A percentile compares a stretch with the other conserved stretches of the same genome.
Evolutionary conservation across 257 asterid genomes (phyloP).

Genomic region (Marsdenia floribunda): DNA sequence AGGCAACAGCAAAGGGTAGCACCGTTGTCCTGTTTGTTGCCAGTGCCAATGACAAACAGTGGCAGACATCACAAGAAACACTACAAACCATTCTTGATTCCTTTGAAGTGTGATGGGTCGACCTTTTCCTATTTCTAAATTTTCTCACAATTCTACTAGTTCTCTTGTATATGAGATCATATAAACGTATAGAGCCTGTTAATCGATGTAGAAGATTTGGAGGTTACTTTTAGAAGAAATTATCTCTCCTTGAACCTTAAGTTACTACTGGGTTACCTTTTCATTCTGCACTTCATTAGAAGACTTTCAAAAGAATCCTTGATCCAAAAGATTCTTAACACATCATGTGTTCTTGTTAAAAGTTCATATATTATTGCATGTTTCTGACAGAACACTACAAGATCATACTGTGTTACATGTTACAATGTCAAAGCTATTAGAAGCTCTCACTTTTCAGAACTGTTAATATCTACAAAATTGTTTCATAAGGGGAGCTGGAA

Average conservation of each 20-base stretch:
- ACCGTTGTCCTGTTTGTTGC: conserved; percentile 84
- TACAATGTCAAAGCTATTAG: background rate
- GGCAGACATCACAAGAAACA: conserved; percentile 69
- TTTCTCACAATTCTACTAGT: too few species aligned
- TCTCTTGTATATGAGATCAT: too few species aligned
- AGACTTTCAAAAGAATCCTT: too few species aligned
- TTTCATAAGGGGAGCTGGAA: background rate
- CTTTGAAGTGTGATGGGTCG: conserved; percentile 49
- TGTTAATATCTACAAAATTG: conserved; percentile 61
- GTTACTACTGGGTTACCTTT: background rate
- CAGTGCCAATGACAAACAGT: conserved; percentile 87
- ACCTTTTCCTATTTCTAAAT: background rate
- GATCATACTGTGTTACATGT: background rate
- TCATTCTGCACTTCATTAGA: too few species aligned
- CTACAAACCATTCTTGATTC: conserved; percentile 81
- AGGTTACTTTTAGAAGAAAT: too few species aligned
- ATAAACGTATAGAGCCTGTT: background rate
- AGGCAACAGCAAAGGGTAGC: conserved; percentile 91
- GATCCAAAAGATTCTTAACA: background rate
- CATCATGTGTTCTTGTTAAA: background rate
- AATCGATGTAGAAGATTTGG: background rate
- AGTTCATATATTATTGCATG: conserved; percentile 2
- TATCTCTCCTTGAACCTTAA: background rate
- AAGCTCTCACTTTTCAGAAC: conserved; percentile 4
- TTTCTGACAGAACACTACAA: background rate